Base-by-base conservation (phyloP, 2,329 filamentous ascomycete genomes). In the Colletotrichum liriopes region DNA sequence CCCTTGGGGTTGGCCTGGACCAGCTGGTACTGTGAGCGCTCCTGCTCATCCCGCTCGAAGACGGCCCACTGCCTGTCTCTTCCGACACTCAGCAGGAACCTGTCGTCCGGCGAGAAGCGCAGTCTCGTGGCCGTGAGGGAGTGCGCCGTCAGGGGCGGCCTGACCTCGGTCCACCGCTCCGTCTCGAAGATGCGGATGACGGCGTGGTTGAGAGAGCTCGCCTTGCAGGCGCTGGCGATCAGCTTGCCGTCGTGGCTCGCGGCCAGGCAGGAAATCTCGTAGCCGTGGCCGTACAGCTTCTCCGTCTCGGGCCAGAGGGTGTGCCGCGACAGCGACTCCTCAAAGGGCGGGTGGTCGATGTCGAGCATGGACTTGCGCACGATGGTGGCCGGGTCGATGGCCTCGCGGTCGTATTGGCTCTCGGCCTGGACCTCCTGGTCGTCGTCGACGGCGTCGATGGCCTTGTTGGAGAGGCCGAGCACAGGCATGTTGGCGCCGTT, bases 251-350 rank as follows among this genome's bases (percentile, higher is more conserved):
- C 91, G 78, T 93, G 89, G 77, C 91, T 94, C 9, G 92, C 89
- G 14, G 95, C 93, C 20, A 98, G 90, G 47, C 94, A 93, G 2
- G 94, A 97, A 61, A 99, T 96, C 82, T 99, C 96, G 83, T 98
- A 98, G 39, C 96, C 96, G 82, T 99, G 96, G 1, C 96, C 96
- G 82, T 99, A 99, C 1, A 99, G 89, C 84, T 99, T 99, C 82
- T 99, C 96, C 8, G 91, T 91, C 80, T 99, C 96, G 3, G 96
- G 96, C 95, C 95, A 99, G 41, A 99, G 90, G 0, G 96, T 97
- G 81, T 97, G 92, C 11, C 95, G 91, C 32, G 95, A 93, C 2
- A 99, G 90, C 66, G 94, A 92, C 81, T 98, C 96, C 82, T 99
- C 96, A 45, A 94, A 88, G 0, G 96, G 96, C 14, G 96, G 95